phyloP scores from a whole-genome alignment of 2,329 filamentous ascomycete genomes.

The Hymenoscyphus salicellus region DNA sequence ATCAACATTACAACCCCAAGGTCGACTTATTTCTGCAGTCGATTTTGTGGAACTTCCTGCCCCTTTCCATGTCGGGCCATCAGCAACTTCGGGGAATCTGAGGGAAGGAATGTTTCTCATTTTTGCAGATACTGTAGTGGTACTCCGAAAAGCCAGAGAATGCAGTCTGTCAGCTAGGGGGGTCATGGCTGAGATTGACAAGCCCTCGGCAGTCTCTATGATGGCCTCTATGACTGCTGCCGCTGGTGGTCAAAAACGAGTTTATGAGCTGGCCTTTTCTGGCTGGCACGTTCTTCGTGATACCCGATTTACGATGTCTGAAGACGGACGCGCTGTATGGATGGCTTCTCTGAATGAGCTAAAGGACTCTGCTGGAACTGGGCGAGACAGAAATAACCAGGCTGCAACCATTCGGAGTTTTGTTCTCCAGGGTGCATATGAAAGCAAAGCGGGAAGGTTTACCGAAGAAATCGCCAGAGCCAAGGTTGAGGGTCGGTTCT shows the following conservation, averaged over 20 bases:
- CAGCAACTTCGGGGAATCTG: constrained; percentile 29
- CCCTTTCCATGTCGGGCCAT: constrained; percentile 55
- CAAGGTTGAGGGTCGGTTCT: constrained; percentile 78
- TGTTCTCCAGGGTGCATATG: constrained; percentile 69
- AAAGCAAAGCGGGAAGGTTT: constrained; percentile 72
- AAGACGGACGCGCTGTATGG: constrained; percentile 63
- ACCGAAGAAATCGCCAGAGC: constrained; percentile 86
- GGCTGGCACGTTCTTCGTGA: constrained; percentile 69
- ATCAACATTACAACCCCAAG: constrained; percentile 64
- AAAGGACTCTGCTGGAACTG: constrained; percentile 49
- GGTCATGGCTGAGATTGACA: constrained; percentile 80
- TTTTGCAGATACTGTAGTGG: constrained; percentile 77
- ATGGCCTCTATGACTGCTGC: constrained; percentile 63
- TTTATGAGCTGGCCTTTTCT: constrained; percentile 71
- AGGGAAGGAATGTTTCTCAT: constrained; percentile 72
- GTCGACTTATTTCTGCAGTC: constrained; percentile 75
- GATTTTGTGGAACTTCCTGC: constrained; percentile 76
- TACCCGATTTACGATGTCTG: constrained; percentile 70
- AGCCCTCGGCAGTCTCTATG: constrained; percentile 63
- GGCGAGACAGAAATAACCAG: constrained; percentile 48
- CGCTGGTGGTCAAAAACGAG: constrained; percentile 54
- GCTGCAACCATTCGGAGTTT: constrained; percentile 64
- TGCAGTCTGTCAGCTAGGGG: constrained; percentile 69
- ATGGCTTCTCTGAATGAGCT: constrained; percentile 63
- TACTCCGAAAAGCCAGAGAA: constrained; percentile 68